Evolutionary conservation across 2,329 filamentous ascomycete species (phyloP).

Genomic region (Sporothrix sp.): DNA sequence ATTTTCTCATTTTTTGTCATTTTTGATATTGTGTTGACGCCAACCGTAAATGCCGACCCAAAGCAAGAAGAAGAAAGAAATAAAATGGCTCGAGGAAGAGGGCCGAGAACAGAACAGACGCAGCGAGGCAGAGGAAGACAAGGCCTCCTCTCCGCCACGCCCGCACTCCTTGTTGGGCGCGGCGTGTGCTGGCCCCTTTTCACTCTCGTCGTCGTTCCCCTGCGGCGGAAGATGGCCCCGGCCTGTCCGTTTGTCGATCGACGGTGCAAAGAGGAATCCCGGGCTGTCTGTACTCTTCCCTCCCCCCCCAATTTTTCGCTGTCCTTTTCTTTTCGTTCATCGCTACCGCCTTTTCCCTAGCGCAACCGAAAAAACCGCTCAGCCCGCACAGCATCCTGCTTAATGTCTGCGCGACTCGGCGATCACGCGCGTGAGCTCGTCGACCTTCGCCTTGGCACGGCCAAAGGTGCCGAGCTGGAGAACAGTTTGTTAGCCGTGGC

Average conservation of each 20-base stretch:
- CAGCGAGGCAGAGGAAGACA: neutral
- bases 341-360: neutral
- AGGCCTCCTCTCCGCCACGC: no score
- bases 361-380: neutral
- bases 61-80: slow-evolving; percentile 10
- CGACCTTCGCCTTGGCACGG: slow-evolving; percentile 98
- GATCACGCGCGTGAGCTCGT: slow-evolving; percentile 97
- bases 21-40: slow-evolving; percentile 13
- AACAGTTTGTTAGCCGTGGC: neutral
- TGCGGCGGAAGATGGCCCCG: no score
- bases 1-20: slow-evolving; percentile 9
- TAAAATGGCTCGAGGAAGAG: neutral
- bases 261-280: no score
- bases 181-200: no score
- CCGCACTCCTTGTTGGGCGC: no score
- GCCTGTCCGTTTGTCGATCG: no score
- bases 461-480: slow-evolving; percentile 89
- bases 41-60: slow-evolving; percentile 20
- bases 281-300: neutral
- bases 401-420: slow-evolving; percentile 77
- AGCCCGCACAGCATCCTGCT: slow-evolving; percentile 22
- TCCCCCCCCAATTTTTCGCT: neutral
- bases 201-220: no score
- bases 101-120: neutral
- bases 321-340: neutral